Evolutionary conservation across 352 stramenopile species (phyloP).

Genomic region (Peronospora farinosa): DNA sequence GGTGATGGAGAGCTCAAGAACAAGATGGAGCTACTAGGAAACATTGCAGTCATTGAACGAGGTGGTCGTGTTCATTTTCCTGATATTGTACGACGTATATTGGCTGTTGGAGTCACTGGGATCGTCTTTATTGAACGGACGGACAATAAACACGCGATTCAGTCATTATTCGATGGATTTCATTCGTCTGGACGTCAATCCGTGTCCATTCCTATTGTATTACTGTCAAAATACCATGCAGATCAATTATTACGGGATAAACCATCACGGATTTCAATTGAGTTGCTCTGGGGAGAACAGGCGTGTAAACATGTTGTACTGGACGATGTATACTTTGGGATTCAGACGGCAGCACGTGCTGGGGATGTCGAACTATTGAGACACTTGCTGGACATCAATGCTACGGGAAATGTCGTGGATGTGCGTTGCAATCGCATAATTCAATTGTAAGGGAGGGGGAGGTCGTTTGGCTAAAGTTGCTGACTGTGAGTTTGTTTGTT

Average conservation of each 20-base stretch:
- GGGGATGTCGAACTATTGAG: conserved; percentile 71
- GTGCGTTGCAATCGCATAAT: conserved; percentile 20
- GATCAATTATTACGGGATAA: conserved; percentile 59
- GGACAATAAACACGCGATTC: conserved; percentile 46
- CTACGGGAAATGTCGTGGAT: conserved; percentile 51
- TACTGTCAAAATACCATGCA: conserved; percentile 72
- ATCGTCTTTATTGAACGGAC: conserved; percentile 75
- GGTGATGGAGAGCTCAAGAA: conserved; percentile 66
- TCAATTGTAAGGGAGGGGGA: too few species aligned
- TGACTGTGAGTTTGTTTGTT: conserved; percentile 12
- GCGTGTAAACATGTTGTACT: conserved; percentile 59
- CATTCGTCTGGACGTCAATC: conserved; percentile 75
- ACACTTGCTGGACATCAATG: conserved; percentile 64
- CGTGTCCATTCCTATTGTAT: conserved; percentile 69
- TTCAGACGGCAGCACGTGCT: conserved; percentile 60
- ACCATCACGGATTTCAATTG: conserved; percentile 53
- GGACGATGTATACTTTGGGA: conserved; percentile 70
- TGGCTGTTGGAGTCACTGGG: conserved; percentile 54
- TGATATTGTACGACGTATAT: conserved; percentile 68
- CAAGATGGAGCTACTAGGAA: conserved; percentile 45
- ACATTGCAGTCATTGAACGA: conserved; percentile 71
- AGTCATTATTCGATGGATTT: conserved; percentile 82
- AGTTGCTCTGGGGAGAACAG: conserved; percentile 61
- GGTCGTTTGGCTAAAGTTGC: not conserved
- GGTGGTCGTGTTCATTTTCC: conserved; percentile 78